These are phyloP conservation scores for Epichloe scottii DNA, from an alignment of 2,329 filamentous ascomycete species.

Conservation along the genomic window DNA sequence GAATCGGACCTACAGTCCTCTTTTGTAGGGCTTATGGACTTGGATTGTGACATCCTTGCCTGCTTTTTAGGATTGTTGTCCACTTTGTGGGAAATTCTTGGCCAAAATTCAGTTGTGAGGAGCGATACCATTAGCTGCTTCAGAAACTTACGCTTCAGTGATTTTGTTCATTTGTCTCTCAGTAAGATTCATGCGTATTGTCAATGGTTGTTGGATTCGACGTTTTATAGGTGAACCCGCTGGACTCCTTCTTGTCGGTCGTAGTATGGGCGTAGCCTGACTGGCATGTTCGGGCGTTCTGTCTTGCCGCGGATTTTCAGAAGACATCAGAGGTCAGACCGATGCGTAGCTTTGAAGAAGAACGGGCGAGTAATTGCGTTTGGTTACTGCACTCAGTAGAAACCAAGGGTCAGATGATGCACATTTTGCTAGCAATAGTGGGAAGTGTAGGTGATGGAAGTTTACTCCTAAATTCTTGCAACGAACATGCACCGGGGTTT, in stretches of 20 bases:
- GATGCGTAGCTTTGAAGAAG: not conserved
- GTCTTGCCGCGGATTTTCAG: not conserved
- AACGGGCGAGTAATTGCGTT: not conserved
- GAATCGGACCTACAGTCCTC: not conserved
- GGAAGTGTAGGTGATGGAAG: not conserved
- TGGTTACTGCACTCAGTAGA: not conserved
- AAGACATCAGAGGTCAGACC: not conserved
- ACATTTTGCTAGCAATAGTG: not conserved
- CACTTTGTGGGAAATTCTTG: slow-evolving; percentile 22
- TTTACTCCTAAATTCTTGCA: too few relatives aligned
- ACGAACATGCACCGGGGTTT: too few relatives aligned
- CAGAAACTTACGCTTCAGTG: slow-evolving; percentile 28
- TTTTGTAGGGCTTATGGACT: not conserved
- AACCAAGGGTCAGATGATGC: not conserved
- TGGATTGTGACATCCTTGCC: slow-evolving; percentile 5
- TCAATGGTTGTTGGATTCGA: slow-evolving; percentile 24
- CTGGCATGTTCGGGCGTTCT: not conserved
- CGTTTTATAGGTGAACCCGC: slow-evolving; percentile 21
- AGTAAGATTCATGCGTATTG: slow-evolving; percentile 35
- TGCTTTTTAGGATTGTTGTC: slow-evolving; percentile 14
- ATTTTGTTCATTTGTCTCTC: slow-evolving; percentile 36
- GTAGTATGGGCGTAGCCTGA: not conserved
- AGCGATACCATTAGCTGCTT: not conserved
- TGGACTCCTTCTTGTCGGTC: slow-evolving; percentile 16
- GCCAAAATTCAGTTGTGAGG: not conserved